Evolutionary conservation across 768 basidiomycete species (phyloP).

Genomic region (Pleurotus eryngii): DNA sequence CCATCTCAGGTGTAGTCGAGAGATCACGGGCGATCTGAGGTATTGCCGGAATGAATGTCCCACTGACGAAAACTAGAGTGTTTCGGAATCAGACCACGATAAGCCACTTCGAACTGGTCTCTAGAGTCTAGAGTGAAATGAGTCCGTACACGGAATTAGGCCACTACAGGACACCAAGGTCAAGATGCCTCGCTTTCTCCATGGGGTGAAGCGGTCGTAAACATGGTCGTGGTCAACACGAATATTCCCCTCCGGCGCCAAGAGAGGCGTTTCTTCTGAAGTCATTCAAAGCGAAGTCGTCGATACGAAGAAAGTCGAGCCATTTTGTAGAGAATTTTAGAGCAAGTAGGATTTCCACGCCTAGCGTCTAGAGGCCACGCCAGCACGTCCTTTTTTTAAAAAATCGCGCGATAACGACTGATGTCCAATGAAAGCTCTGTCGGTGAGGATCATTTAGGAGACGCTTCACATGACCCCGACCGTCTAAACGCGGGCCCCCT

Average conservation of each 20-base stretch:
- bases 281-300: background rate
- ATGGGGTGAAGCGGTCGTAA: constrained; percentile 44
- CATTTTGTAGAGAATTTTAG: too few species aligned
- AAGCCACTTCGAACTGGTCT: constrained; percentile 36
- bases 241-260: background rate
- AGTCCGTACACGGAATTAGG: constrained; percentile 47
- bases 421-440: too few species aligned
- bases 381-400: too few species aligned
- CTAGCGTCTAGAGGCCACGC: too few species aligned
- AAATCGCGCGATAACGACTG: too few species aligned
- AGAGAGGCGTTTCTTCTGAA: background rate
- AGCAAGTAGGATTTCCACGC: too few species aligned
- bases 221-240: constrained; percentile 13
- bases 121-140: constrained; percentile 26
- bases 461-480: too few species aligned
- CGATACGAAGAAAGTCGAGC: background rate
- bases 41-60: constrained; percentile 71
- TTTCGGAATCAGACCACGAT: too few species aligned
- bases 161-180: constrained; percentile 49
- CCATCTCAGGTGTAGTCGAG: constrained; percentile 46
- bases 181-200: constrained; percentile 44
- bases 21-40: constrained; percentile 71
- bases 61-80: constrained; percentile 63
- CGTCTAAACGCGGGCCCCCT: too few species aligned
- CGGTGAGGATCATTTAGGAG: too few species aligned